These are phyloP conservation scores for Phytophthora ramorum DNA, from an alignment of 352 stramenopile genomes.

Conservation along the genomic window DNA sequence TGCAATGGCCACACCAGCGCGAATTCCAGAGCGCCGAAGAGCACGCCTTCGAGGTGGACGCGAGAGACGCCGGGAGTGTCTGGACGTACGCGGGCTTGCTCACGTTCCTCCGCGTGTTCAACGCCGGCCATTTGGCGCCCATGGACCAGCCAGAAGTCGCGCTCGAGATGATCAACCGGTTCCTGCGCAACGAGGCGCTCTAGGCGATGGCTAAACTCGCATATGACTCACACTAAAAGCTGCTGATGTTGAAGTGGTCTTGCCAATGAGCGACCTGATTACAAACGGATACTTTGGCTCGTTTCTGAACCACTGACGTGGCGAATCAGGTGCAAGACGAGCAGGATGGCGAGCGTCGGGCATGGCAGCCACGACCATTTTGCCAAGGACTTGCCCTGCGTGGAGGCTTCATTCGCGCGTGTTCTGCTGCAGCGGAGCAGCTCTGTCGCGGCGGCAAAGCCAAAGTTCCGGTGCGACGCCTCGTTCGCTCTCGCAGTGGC, in stretches of 20 bases:
- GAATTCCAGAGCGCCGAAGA: constrained; percentile 75
- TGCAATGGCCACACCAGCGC: constrained; percentile 91
- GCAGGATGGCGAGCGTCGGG: background rate
- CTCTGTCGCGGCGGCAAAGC: no score
- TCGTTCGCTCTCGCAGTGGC: background rate
- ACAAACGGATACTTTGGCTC: constrained; percentile 12
- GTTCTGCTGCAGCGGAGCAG: no score
- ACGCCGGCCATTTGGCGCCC: constrained; percentile 62
- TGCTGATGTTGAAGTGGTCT: constrained; percentile 12
- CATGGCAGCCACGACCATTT: background rate
- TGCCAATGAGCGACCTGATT: constrained; percentile 10
- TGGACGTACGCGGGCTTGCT: constrained; percentile 32
- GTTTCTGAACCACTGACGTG: constrained; percentile 27
- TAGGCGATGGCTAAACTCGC: background rate
- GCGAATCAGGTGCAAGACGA: constrained; percentile 5
- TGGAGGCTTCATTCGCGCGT: no score
- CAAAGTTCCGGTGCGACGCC: constrained; percentile 4
- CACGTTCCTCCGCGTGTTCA: constrained; percentile 59
- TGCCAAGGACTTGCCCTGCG: no score
- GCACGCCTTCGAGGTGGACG: constrained; percentile 20
- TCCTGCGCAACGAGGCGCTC: constrained; percentile 46
- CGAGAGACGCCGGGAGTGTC: constrained; percentile 13
- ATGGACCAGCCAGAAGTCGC: constrained; percentile 53
- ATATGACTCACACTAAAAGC: background rate
- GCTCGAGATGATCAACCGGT: constrained; percentile 65